These are phyloP conservation scores for Tulasnella sp. DNA, from an alignment of 768 basidiomycete genomes.

Conservation along the genomic window DNA sequence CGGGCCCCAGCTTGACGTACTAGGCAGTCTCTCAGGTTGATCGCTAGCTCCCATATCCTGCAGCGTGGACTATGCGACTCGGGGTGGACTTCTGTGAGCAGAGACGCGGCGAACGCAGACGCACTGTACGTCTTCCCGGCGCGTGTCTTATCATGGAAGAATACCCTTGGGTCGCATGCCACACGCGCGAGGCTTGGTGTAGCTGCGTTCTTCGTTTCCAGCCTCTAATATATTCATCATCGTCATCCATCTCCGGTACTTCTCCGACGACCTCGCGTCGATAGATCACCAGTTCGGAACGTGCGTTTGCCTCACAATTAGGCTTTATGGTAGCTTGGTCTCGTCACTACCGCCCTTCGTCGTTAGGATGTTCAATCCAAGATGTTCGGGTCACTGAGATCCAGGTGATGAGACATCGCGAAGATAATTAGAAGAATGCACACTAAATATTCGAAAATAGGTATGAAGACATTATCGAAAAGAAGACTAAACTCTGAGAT, in stretches of 20 bases:
- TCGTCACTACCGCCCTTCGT: background rate
- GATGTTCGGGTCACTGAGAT: background rate
- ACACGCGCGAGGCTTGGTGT: conserved; percentile 15
- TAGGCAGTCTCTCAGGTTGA: background rate
- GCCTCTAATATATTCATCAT: background rate
- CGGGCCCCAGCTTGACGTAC: background rate
- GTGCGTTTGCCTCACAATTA: background rate
- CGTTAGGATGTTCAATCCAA: background rate
- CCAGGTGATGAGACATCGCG: background rate
- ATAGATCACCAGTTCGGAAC: background rate
- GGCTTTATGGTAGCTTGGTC: background rate
- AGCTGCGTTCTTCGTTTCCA: background rate
- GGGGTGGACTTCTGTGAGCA: conserved; percentile 15
- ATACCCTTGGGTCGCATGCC: conserved; percentile 24
- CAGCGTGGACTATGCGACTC: conserved; percentile 21
- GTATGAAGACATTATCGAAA: background rate
- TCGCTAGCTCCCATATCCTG: background rate
- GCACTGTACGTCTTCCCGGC: conserved; percentile 23
- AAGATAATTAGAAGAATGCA: background rate
- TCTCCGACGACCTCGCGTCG: background rate
- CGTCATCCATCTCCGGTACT: background rate
- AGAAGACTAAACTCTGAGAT: background rate
- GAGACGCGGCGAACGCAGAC: conserved; percentile 20
- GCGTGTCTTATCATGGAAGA: conserved; percentile 39
- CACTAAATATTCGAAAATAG: background rate